A percentile compares a stretch with the other conserved stretches of the same genome.
phyloP scores from a whole-genome alignment of 2,329 filamentous ascomycete species.

The Lecanosticta acicola region DNA sequence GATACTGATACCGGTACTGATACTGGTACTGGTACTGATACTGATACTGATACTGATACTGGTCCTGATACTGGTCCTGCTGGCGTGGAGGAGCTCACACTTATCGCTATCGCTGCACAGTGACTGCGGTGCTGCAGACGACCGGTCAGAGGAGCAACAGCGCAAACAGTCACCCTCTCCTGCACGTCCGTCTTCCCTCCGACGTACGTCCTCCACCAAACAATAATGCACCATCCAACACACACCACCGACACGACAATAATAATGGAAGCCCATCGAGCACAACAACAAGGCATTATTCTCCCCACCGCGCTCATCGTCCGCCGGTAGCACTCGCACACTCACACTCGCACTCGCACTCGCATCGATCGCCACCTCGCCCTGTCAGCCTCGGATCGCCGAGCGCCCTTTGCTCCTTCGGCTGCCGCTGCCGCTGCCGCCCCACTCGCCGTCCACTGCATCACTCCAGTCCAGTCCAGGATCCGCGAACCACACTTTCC shows the following conservation, averaged over 20 bases:
- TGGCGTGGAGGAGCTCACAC: too few species aligned
- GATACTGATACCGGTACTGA: too few species aligned
- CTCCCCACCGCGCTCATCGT: conserved; percentile 1
- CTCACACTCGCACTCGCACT: too few species aligned
- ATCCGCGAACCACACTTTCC: background rate
- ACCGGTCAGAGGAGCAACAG: conserved; percentile 12
- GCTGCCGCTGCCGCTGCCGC: conserved; percentile 1
- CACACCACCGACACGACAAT: conserved; percentile 15
- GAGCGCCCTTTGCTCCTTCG: conserved; percentile 2
- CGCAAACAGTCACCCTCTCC: conserved; percentile 28
- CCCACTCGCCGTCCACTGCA: background rate
- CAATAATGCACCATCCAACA: conserved; percentile 21
- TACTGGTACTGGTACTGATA: too few species aligned
- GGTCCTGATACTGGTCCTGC: too few species aligned
- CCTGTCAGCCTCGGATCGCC: conserved; percentile 1
- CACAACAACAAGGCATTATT: conserved; percentile 1
- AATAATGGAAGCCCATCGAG: conserved; percentile 14
- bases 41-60: too few species aligned
- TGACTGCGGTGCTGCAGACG: conserved; percentile 8
- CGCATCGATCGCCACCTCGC: too few species aligned
- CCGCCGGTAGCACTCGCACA: conserved; percentile 9
- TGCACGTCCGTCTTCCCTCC: conserved; percentile 6
- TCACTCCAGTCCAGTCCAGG: too few species aligned
- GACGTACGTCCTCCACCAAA: conserved; percentile 10
- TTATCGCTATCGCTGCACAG: conserved; percentile 9